Percentiles rank a stretch among this genome's conserved stretches.
phyloP scores from a whole-genome alignment of 495 filamentous ascomycete genomes.

The Sabuloglossum arenarium region DNA sequence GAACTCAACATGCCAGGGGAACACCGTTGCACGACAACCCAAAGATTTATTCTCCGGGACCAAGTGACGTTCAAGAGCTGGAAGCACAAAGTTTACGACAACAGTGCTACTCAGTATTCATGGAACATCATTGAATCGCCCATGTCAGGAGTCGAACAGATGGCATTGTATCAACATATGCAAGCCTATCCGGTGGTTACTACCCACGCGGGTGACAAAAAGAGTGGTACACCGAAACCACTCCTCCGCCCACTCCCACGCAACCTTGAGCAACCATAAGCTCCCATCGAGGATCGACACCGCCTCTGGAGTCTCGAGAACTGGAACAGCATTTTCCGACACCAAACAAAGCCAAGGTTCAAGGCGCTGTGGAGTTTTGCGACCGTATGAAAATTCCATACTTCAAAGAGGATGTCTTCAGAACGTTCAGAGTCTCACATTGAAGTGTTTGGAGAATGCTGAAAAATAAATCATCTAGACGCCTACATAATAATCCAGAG shows the following conservation, averaged over 20 bases:
- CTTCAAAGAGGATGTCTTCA: neutral
- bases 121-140: too few relatives aligned
- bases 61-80: too few relatives aligned
- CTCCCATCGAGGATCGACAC: neutral
- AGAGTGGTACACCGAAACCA: neutral
- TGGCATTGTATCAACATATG: too few relatives aligned
- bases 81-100: too few relatives aligned
- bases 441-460: neutral
- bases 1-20: too few relatives aligned
- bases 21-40: too few relatives aligned
- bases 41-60: too few relatives aligned
- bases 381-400: neutral
- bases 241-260: neutral
- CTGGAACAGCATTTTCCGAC: conserved; percentile 1
- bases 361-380: neutral
- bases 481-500: neutral
- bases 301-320: neutral
- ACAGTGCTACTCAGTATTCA: too few relatives aligned
- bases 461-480: neutral
- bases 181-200: too few relatives aligned
- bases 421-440: neutral
- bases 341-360: neutral
- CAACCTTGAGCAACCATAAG: neutral
- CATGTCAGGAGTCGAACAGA: too few relatives aligned
- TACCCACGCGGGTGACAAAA: neutral